Evolutionary conservation across 176 grass and related monocot species (phyloP).

Genomic region (Juncus effusus): DNA sequence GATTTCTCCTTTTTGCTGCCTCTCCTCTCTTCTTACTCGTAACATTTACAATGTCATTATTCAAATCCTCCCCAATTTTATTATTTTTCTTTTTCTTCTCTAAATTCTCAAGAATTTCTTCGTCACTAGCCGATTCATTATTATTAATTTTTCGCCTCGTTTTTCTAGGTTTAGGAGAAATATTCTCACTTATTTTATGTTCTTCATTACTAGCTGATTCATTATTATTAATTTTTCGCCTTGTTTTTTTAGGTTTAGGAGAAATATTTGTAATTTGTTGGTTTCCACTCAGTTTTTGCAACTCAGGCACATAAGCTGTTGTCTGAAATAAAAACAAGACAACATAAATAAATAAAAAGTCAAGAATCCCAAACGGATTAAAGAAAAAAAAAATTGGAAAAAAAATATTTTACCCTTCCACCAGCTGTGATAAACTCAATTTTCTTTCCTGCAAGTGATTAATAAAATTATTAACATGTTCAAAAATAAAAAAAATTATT

Average conservation of each 20-base stretch:
- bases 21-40: conserved; percentile 16
- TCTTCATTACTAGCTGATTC: conserved; percentile 21
- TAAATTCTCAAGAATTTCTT: conserved; percentile 30
- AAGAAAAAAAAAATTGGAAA: background rate
- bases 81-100: conserved; percentile 26
- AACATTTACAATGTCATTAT: conserved; percentile 13
- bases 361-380: conserved; percentile 1
- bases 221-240: conserved; percentile 21
- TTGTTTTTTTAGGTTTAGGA: conserved; percentile 31
- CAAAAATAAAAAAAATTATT: background rate
- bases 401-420: conserved; percentile 59
- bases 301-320: conserved; percentile 68
- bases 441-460: conserved; percentile 57
- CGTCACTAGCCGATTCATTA: conserved; percentile 19
- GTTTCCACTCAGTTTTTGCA: conserved; percentile 56
- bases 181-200: conserved; percentile 23
- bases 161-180: conserved; percentile 32
- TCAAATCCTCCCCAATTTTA: background rate
- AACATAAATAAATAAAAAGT: background rate
- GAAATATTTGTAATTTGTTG: conserved; percentile 23
- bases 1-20: conserved; percentile 7
- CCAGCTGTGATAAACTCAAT: conserved; percentile 93
- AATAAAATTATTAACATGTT: conserved; percentile 30
- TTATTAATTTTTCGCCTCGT: conserved; percentile 21
- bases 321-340: conserved; percentile 40